Conservation (phyloP, 352 stramenopile genomes). For the Phytophthora sansomeana region DNA sequence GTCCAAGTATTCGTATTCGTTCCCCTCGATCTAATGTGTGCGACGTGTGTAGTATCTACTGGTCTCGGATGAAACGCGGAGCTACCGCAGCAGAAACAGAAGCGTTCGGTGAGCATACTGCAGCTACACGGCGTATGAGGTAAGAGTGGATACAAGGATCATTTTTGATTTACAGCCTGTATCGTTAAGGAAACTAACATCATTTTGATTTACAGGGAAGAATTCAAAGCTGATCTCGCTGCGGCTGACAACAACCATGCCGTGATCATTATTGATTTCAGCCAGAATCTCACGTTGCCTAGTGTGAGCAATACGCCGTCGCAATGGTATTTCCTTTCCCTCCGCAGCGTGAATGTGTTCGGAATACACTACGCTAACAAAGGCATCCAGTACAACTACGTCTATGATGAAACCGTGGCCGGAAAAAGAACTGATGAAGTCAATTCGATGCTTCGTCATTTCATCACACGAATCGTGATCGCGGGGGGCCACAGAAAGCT, state of each 20-base stretch:
- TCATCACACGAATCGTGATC: not conserved
- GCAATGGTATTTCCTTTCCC: constrained; percentile 35
- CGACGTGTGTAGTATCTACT: not conserved
- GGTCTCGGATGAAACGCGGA: not conserved
- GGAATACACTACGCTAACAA: constrained; percentile 21
- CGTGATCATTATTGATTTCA: constrained; percentile 11
- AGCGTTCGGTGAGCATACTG: not conserved
- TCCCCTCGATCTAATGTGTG: not conserved
- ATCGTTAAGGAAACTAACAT: not conserved
- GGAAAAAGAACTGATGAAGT: constrained; percentile 23
- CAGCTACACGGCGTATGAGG: not conserved
- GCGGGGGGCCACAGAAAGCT: not conserved
- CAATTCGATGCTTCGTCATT: constrained; percentile 19
- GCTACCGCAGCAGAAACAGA: not conserved
- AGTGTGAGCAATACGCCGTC: constrained; percentile 13
- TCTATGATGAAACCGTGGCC: constrained; percentile 21
- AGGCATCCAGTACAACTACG: constrained; percentile 12
- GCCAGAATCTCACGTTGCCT: constrained; percentile 23
- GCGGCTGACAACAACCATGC: not conserved
- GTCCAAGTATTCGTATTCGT: not conserved
- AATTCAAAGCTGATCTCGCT: not conserved
- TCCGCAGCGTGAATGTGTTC: constrained; percentile 22
- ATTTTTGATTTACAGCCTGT: not conserved
- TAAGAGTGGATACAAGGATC: not conserved
- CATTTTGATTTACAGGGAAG: not conserved